Evolutionary conservation across 371 early-diverging fungal species (phyloP).

Genomic region (Enterocytospora artemiae): DNA sequence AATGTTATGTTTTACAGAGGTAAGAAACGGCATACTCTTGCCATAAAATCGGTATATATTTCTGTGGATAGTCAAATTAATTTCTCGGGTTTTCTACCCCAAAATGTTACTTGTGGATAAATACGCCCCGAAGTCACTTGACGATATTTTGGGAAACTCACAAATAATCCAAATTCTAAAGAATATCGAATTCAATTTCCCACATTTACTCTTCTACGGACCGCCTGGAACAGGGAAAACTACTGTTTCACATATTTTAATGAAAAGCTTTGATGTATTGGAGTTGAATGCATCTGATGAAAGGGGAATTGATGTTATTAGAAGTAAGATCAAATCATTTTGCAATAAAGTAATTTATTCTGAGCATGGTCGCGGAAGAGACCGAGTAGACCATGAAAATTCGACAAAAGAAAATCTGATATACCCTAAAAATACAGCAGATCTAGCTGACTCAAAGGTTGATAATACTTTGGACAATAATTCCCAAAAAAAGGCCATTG

Average conservation of each 20-base stretch:
- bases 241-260: conserved; percentile 75
- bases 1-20: background rate
- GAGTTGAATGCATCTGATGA: conserved; percentile 98
- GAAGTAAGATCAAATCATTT: conserved; percentile 89
- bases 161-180: conserved; percentile 74
- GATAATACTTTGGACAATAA: too few relatives aligned
- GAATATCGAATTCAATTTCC: conserved; percentile 76
- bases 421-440: conserved; percentile 7
- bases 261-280: conserved; percentile 73
- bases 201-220: conserved; percentile 84
- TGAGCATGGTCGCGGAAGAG: conserved; percentile 71
- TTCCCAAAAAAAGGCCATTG: conserved; percentile 64
- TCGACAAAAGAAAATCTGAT: too few relatives aligned
- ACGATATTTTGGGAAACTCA: conserved; percentile 85
- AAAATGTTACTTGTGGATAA: conserved; percentile 68
- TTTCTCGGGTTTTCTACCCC: background rate
- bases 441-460: background rate
- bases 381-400: too few relatives aligned
- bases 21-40: background rate
- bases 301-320: conserved; percentile 87
- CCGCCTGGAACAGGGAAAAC: conserved; percentile 98
- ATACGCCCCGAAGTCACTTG: conserved; percentile 72
- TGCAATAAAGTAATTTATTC: conserved; percentile 86
- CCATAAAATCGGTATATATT: background rate
- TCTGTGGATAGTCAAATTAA: background rate